Conservation (phyloP, 208 protist genomes). For the Kentomonas sorsogonicus region DNA sequence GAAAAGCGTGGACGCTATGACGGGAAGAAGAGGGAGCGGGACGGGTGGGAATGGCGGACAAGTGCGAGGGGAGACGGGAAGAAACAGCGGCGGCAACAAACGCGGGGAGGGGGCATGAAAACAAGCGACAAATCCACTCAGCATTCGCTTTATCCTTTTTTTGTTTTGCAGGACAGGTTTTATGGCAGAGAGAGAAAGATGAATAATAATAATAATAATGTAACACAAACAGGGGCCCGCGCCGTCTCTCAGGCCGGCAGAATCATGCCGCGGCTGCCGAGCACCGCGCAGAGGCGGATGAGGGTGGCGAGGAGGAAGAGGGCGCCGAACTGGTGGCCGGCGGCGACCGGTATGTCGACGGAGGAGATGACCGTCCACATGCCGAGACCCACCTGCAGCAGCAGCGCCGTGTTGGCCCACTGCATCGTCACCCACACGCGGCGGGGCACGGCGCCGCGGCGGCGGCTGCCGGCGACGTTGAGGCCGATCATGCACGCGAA, state of each 20-base stretch:
- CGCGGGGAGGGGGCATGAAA: too few species aligned
- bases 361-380: constrained; percentile 91
- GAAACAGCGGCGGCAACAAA: too few species aligned
- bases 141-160: constrained; percentile 2
- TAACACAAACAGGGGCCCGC: background rate
- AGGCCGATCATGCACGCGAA: constrained; percentile 40
- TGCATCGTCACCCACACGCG: constrained; percentile 42
- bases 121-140: too few species aligned
- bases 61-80: too few species aligned
- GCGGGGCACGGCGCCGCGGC: constrained; percentile 27
- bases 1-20: too few species aligned
- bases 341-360: constrained; percentile 87
- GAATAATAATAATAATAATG: background rate
- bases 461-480: constrained; percentile 39
- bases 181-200: background rate
- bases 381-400: constrained; percentile 85
- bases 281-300: constrained; percentile 65
- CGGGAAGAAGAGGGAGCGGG: too few species aligned
- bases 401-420: constrained; percentile 49
- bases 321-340: constrained; percentile 81
- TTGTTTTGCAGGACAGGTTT: background rate
- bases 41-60: too few species aligned
- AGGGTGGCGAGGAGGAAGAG: constrained; percentile 74
- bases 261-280: constrained; percentile 53
- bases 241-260: too few species aligned